Evolutionary conservation across 495 filamentous ascomycete genomes (phyloP), one percentile per base, ranked within the genome.

Genomic region (Penicillium verhagenii): DNA sequence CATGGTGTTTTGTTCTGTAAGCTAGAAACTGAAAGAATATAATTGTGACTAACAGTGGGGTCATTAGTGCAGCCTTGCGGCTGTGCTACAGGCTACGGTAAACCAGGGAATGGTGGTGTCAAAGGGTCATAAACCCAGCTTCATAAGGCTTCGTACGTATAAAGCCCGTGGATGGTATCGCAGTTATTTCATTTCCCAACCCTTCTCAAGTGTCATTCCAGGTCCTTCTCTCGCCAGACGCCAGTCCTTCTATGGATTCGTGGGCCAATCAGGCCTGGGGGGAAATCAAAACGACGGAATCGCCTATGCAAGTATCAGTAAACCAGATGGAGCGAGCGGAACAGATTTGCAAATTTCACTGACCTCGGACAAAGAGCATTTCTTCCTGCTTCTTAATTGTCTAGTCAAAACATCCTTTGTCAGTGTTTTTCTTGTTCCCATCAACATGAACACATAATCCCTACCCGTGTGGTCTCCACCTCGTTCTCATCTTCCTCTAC

Each of bases 301-400:
- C 93, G 56, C 93, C 93, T 96, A 25, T 31, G 52, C 44, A 44
- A 20, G 21, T 10, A 43, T 53, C 10, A 61, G 59, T 53, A 43
- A 20, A 38, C 7, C 8, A 9, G 25, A 3, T 38, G 24, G 18
- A 37, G n/a, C 25, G 6, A n/a, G 5, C 16, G 47, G 6, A 13
- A 37, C 46, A 18, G 9, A 35, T 14, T n/a, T 25, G 16, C 14
- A 2, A 9, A 1, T 8, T 11, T 29, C 24, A 74, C 82, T 50
- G 70, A 96, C 93, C 94, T 88, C 94, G 79, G 23, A 98, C 94
- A 65, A 99, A 99, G n/a, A 99, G 75, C 94, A 97, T 99, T 67
- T 97, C 95, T 38, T 91, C 92, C 65, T 96, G 93, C 73, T 95
- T 96, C 71, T 91, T 94, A 52, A 92, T 85, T 10, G 91, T 96